These are phyloP conservation scores for Sugiyamaella boreocaroliniensis DNA, from an alignment of 805 yeast genomes.

Conservation along the genomic window DNA sequence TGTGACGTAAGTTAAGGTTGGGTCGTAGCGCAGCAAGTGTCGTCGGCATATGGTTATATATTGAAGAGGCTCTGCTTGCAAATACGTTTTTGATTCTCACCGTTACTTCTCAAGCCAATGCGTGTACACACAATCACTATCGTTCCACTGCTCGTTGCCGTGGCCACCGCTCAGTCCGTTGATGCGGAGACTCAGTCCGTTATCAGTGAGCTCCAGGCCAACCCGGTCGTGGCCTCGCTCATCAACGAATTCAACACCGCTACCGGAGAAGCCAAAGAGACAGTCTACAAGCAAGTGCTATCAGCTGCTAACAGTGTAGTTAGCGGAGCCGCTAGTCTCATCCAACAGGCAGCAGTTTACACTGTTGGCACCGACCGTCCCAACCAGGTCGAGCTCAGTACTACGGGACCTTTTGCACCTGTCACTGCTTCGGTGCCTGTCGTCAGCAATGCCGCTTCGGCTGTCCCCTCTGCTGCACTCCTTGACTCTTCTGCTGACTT, in stretches of 20 bases:
- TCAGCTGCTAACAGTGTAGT: constrained; percentile 16
- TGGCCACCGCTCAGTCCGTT: not conserved
- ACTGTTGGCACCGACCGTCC: constrained; percentile 2
- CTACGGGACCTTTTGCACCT: not conserved
- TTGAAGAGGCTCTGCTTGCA: too few relatives aligned
- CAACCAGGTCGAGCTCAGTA: not conserved
- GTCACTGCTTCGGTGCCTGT: too few relatives aligned
- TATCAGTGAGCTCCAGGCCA: constrained; percentile 9
- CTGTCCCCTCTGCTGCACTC: not conserved
- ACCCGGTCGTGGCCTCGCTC: constrained; percentile 7
- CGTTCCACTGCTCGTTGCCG: not conserved
- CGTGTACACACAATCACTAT: not conserved
- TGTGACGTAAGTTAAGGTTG: too few relatives aligned
- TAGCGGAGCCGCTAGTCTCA: constrained; percentile 16
- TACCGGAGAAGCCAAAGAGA: constrained; percentile 10
- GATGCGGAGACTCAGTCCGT: constrained; percentile 13
- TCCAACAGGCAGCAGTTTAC: constrained; percentile 10
- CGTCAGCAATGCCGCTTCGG: not conserved
- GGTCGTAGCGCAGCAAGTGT: too few relatives aligned
- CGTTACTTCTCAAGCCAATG: not conserved
- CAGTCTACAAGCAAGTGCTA: constrained; percentile 11
- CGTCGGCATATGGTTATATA: too few relatives aligned
- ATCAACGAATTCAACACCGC: constrained; percentile 16
- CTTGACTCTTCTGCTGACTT: too few relatives aligned
- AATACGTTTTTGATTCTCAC: too few relatives aligned